Conservation (phyloP, 106 monocot genomes). For the Vanilla planifolia region DNA sequence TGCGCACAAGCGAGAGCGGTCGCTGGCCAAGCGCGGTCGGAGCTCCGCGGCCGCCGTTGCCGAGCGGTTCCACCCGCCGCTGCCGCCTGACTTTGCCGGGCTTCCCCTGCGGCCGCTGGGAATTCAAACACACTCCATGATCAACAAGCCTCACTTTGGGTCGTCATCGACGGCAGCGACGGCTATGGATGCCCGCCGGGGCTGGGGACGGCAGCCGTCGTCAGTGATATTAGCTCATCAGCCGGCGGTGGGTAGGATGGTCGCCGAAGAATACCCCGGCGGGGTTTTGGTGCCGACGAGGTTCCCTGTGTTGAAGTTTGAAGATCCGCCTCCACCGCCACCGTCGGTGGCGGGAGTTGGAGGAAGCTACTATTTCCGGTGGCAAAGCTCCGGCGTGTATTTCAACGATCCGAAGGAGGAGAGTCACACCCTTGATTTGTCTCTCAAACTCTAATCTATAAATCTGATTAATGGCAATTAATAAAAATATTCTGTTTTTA, state of each 20-base stretch:
- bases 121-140: slow-evolving; percentile 1
- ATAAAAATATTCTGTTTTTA: no score
- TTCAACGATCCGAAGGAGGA: not conserved
- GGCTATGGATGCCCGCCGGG: not conserved
- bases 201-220: no score
- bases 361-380: not conserved
- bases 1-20: slow-evolving; percentile 41
- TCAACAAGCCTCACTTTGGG: not conserved
- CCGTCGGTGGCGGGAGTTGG: not conserved
- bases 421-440: slow-evolving; percentile 1
- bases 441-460: not conserved
- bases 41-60: not conserved
- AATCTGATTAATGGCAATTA: no score
- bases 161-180: not conserved
- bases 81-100: not conserved
- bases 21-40: slow-evolving; percentile 26
- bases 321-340: not conserved
- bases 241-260: no score
- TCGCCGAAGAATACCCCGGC: not conserved
- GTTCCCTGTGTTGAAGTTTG: not conserved
- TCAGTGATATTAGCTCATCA: no score
- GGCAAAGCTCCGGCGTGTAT: not conserved
- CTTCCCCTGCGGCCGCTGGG: not conserved
- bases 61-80: no score
- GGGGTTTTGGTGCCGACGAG: not conserved